These are phyloP conservation scores for Russula dissimulans DNA, from an alignment of 768 basidiomycete species.

Conservation along the genomic window DNA sequence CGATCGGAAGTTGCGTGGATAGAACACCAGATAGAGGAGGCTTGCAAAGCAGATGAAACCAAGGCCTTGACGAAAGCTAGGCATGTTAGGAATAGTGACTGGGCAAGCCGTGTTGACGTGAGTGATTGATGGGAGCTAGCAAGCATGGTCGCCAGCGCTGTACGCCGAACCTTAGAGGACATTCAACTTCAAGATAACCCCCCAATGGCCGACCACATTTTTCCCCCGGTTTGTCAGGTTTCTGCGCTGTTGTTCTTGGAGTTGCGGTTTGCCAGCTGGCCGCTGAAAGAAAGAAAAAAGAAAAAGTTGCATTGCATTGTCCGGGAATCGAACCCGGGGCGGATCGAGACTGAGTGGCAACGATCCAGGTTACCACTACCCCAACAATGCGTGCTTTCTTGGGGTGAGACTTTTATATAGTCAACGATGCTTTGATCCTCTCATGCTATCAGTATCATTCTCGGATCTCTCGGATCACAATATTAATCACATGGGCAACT, in stretches of 20 bases:
- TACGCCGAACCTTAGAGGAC: no score
- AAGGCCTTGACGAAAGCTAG: slow-evolving; percentile 21
- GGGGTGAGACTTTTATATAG: not conserved
- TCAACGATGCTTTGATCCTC: no score
- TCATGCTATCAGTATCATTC: no score
- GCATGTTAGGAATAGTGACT: not conserved
- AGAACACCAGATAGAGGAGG: not conserved
- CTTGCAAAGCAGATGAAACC: not conserved
- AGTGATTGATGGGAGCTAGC: no score
- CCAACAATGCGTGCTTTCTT: slow-evolving; percentile 8
- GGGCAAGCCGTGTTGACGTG: no score
- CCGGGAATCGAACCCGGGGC: slow-evolving; percentile 20
- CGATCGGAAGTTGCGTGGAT: not conserved
- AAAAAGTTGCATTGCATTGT: not conserved
- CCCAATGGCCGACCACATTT: no score
- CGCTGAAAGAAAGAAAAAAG: not conserved
- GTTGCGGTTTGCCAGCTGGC: not conserved
- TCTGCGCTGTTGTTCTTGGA: no score
- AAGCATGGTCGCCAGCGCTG: no score
- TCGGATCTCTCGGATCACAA: no score
- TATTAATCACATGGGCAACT: no score
- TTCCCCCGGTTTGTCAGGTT: no score
- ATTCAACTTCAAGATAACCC: no score
- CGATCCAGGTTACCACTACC: slow-evolving; percentile 22
- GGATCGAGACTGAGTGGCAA: slow-evolving; percentile 17